Base-by-base conservation (phyloP, 2,329 filamentous ascomycete species). In the Cladosporium phlei region DNA sequence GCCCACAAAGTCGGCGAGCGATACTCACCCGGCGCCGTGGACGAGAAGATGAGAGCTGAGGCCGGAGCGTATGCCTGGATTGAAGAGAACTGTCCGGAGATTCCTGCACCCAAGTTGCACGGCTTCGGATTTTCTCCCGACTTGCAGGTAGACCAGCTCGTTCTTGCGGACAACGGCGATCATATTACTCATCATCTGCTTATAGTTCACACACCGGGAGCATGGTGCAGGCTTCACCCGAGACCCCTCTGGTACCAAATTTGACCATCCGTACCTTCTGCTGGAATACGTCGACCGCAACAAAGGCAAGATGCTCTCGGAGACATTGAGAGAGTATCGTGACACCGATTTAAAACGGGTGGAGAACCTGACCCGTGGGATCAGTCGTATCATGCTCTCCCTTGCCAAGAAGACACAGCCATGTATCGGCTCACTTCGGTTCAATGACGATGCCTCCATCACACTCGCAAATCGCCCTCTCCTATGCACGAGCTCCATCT, bases 311-410 rank as follows among this genome's bases (percentile, higher is more conserved):
- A 43, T 43, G 39, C 39, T 43, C 17, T 43, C 39, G 19, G 25
- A 29, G 6, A 43, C 39, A 11, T 20, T 43, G 39, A 30, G 6
- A 12, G 28, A 43, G 17, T 43, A 16, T 17, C 39, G 39, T 16
- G 27, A 33, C 8, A 32, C 25, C 27, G 44, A 47, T 22, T 8
- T 2, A 14, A 30, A 38, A 5, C 4, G 24, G 30, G 6, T 52
- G 42, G 10, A 44, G n/a, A 58, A 55, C 12, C 47, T 64, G 1
- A 61, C 58, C 28, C 55, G 50, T 5, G 52, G 29, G 10, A 30
- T 30, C 12, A 30, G 29, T 30, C 5, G 12, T 2, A 14, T 30
- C 29, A 14, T 30, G 12, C 10, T 30, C 12, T 30, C 29, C n/a
- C 12, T 30, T 14, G 29, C 29, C 12, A 14, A 14, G 4, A 7